Base-by-base conservation (phyloP, 192 early-diverging fungal genomes). In the Mortierella claussenii region DNA sequence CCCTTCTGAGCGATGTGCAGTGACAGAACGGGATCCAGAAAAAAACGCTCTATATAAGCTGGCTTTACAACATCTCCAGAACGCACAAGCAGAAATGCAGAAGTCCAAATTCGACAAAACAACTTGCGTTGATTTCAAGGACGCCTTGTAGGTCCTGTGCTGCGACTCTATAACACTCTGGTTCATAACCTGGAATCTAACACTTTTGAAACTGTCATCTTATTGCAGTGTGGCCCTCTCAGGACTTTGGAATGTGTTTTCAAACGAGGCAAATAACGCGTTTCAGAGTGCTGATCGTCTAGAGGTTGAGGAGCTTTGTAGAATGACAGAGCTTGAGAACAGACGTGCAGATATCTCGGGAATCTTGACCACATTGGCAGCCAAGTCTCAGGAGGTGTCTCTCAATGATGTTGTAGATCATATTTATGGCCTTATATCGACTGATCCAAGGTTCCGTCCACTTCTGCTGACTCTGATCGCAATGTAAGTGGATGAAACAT, bases 21-120 rank as follows among this genome's bases (percentile, higher is more conserved):
- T 58, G 36, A 58, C 24, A 58, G 55, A 58, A 44, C 55, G 26
- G 42, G 42, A 58, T 58, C 55, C 42, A 11, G 55, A 58, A 58
- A 58, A 40, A 44, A 44, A 31, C 17, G 18, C 36, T 23, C 37
- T 58, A 1, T 58, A 44, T 24, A 44, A 44, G 24, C 42, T 44
- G 55, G 55, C 55, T 44, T 24, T 58, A 4, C 20, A 30, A 55
- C 53, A 55, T 21, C 53, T 55, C 53, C 53, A 36, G 33, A 55
- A 55, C 23, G 33, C 53, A 36, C 53, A 55, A 28, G 33, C 33
- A 18, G 53, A 55, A 55, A 55, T 55, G 33, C 53, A 36, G 53
- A 30, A 55, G 23, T 21, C 33, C 28, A 55, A 55, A 30, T 55
- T 55, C 30, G 53, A 55, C 53, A 55, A 55, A 55, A 36, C 32